phyloP scores from a whole-genome alignment of 495 filamentous ascomycete species.

The Penicillium cataractarum region DNA sequence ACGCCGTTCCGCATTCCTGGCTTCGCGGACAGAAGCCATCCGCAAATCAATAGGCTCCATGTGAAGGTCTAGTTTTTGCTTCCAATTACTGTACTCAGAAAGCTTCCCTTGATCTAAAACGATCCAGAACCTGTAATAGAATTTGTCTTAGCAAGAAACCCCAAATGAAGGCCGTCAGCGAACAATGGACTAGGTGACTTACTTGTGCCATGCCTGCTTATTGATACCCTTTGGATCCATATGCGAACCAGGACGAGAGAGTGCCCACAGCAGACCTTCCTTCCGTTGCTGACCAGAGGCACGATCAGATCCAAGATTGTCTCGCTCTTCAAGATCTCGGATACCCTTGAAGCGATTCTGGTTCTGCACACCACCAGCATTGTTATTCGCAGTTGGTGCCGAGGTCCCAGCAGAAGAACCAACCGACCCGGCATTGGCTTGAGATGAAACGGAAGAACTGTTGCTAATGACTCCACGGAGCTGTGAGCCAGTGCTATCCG shows the following conservation, averaged over 20 bases:
- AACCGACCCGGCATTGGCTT: conserved; percentile 41
- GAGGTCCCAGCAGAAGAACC: conserved; percentile 34
- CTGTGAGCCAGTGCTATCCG: conserved; percentile 73
- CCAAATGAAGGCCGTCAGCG: too few relatives aligned
- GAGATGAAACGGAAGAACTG: conserved; percentile 50
- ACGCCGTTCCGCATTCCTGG: conserved; percentile 87
- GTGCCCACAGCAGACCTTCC: conserved; percentile 92
- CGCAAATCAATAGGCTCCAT: conserved; percentile 98
- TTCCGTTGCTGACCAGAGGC: conserved; percentile 66
- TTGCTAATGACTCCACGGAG: conserved; percentile 55
- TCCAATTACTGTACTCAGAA: conserved; percentile 99
- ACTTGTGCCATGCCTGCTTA: conserved; percentile 99
- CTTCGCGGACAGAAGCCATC: conserved; percentile 95
- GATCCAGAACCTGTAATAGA: conserved; percentile 82
- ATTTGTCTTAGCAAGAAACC: conserved; percentile 13
- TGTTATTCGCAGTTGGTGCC: conserved; percentile 38
- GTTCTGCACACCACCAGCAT: conserved; percentile 45
- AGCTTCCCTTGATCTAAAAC: conserved; percentile 94
- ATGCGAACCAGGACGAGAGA: conserved; percentile 91
- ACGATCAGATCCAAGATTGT: conserved; percentile 50
- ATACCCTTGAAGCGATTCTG: conserved; percentile 82
- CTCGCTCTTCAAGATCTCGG: conserved; percentile 85
- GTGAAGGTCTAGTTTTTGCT: conserved; percentile 92
- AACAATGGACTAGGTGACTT: conserved; percentile 44
- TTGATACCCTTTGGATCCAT: conserved; percentile 93